These are phyloP conservation scores for Berberis thunbergii DNA, from an alignment of 164 flowering plant species.

Conservation along the genomic window DNA sequence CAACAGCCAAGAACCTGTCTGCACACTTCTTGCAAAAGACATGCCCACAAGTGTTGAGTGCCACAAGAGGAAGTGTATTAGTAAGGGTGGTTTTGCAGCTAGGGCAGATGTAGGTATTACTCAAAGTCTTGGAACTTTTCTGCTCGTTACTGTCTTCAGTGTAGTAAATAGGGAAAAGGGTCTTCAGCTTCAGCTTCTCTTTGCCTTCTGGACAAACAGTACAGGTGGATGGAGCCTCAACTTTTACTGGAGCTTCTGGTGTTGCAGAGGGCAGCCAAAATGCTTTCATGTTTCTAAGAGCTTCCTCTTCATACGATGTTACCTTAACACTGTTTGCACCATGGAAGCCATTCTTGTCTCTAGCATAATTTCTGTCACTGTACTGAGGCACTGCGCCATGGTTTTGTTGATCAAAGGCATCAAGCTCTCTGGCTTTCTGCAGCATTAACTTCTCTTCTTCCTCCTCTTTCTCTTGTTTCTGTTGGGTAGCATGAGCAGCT, in stretches of 20 bases:
- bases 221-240: constrained; percentile 56
- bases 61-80: constrained; percentile 62
- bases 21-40: constrained; percentile 93
- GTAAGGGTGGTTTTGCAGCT: constrained; percentile 90
- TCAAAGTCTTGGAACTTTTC: constrained; percentile 31
- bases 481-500: constrained; percentile 71
- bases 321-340: constrained; percentile 97
- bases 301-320: constrained; percentile 92
- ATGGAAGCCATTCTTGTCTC: constrained; percentile 87
- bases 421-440: constrained; percentile 85
- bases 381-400: constrained; percentile 91
- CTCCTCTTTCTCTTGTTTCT: constrained; percentile 80
- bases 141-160: constrained; percentile 53
- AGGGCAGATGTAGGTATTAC: constrained; percentile 58
- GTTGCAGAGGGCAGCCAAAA: constrained; percentile 99
- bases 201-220: constrained; percentile 89
- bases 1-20: constrained; percentile 63
- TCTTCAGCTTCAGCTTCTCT: constrained; percentile 80
- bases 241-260: constrained; percentile 78
- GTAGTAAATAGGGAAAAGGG: constrained; percentile 62
- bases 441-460: constrained; percentile 64
- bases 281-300: constrained; percentile 91
- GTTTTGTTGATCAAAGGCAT: constrained; percentile 94
- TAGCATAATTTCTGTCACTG: constrained; percentile 47
- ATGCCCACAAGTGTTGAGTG: constrained; percentile 81